Percentiles rank a stretch among this genome's conserved stretches.
phyloP scores from a whole-genome alignment of 345 rosid species.

The Isatis tinctoria region DNA sequence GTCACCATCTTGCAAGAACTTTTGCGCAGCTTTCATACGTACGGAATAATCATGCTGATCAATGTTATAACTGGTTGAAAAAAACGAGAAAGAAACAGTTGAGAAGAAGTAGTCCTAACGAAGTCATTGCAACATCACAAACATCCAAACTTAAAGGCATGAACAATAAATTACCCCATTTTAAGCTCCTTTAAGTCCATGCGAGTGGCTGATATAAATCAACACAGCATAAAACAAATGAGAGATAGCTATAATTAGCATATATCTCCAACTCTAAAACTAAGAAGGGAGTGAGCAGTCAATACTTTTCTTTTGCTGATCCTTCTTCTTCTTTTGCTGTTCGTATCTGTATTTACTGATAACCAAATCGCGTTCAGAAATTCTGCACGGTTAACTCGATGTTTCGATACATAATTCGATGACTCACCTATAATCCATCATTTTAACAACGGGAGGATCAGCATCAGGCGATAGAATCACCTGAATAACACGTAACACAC shows the following conservation, averaged over 20 bases:
- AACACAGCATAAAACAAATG: constrained; percentile 2
- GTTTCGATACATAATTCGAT: neutral
- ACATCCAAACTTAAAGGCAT: neutral
- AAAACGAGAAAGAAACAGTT: neutral
- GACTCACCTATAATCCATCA: constrained; percentile 80
- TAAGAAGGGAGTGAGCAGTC: constrained; percentile 31
- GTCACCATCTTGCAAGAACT: constrained; percentile 87
- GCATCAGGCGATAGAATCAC: constrained; percentile 88
- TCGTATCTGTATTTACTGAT: constrained; percentile 80
- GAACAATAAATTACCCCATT: constrained; percentile 63
- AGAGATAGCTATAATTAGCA: neutral
- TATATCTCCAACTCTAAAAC: constrained; percentile 20
- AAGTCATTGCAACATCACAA: neutral
- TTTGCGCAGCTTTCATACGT: constrained; percentile 77
- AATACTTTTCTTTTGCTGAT: constrained; percentile 83
- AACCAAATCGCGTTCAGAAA: neutral
- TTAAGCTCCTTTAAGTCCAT: constrained; percentile 85
- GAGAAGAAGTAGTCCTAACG: neutral
- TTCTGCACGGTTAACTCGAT: neutral
- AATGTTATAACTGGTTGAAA: constrained; percentile 69
- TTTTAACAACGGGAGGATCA: constrained; percentile 90
- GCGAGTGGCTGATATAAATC: constrained; percentile 49
- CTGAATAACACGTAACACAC: constrained; percentile 38
- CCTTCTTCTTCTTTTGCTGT: constrained; percentile 76
- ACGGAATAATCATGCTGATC: constrained; percentile 92